These are phyloP conservation scores for Lachnellula arida DNA, from an alignment of 2,329 filamentous ascomycete species.

Conservation along the genomic window DNA sequence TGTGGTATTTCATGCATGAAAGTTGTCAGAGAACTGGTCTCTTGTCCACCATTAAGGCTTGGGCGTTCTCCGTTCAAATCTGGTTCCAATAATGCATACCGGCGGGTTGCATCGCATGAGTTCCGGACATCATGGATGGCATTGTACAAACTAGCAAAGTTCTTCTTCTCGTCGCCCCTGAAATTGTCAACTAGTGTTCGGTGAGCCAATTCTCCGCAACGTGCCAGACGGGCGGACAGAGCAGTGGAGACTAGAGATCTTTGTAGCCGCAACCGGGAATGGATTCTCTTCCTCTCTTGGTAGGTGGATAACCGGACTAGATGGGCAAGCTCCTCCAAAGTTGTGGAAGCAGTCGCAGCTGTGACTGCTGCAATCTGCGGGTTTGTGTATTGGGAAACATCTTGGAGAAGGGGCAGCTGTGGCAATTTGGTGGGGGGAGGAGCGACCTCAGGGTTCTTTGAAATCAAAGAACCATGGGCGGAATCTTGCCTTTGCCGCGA, in stretches of 20 bases:
- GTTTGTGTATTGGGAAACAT: slow-evolving; percentile 63
- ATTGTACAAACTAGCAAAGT: slow-evolving; percentile 69
- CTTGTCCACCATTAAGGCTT: slow-evolving; percentile 34
- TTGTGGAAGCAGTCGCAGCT: slow-evolving; percentile 60
- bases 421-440: slow-evolving; percentile 25
- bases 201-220: slow-evolving; percentile 70
- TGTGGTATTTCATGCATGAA: slow-evolving; percentile 71
- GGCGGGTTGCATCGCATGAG: slow-evolving; percentile 68
- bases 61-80: slow-evolving; percentile 55
- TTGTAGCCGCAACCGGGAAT: slow-evolving; percentile 68
- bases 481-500: slow-evolving; percentile 28
- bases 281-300: slow-evolving; percentile 73
- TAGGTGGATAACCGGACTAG: slow-evolving; percentile 73
- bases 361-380: slow-evolving; percentile 45
- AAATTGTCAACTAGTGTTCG: slow-evolving; percentile 74
- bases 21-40: slow-evolving; percentile 43
- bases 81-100: slow-evolving; percentile 66
- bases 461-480: slow-evolving; percentile 28
- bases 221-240: slow-evolving; percentile 67
- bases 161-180: slow-evolving; percentile 72
- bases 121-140: slow-evolving; percentile 74
- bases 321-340: slow-evolving; percentile 72
- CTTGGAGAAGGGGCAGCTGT: slow-evolving; percentile 52
- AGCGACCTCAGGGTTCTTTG: slow-evolving; percentile 10
- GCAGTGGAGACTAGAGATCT: slow-evolving; percentile 70